Evolutionary conservation across 2,329 filamentous ascomycete species (phyloP), one percentile per base, ranked within the genome.

Genomic region (Tolypocladium tundrense): DNA sequence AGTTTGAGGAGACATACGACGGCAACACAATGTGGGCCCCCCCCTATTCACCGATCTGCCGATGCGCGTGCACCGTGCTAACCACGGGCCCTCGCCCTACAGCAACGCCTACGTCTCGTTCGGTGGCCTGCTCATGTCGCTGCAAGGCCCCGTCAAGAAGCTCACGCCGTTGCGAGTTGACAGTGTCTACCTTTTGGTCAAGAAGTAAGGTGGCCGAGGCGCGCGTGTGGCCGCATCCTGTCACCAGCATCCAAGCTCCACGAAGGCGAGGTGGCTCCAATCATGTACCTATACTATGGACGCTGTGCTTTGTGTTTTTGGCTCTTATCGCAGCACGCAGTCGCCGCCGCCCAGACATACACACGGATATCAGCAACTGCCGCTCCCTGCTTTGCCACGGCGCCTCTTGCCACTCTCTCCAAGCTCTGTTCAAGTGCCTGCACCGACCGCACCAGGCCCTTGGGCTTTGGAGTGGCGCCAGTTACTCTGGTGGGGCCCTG

Each of bases 91-190:
- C 35, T 27, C 27, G 48, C 13, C 21, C 24, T 57, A 21, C 65
- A 97, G 93, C 71, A 95, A 96, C 72, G 90, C 91, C 35, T 99
- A 93, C 74, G 82, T 95, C 65, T 96, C 91, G 1, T 99, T 97
- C 68, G 94, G 94, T 53, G 94, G 94, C 9, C 78, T 99, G 63
- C 76, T 99, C 67, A 87, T 97, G 76, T 91, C 88, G 67, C 81
- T 99, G 58, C 89, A 96, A 68, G 94, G 95, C 7, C 94, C 94
- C 2, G 94, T 96, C 74, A 95, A 94, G 80, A 97, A 96, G 79
- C 84, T 99, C 62, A 95, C 89, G 40, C 88, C 91, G 35, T 76
- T 99, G 69, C 85, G 91, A 67, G 93, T 97, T 68, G 94, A 99
- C 72, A 88, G 96, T 70, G 86, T 95, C 62, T 99, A 99, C 72